Percentiles rank a stretch among this genome's conserved stretches.
Evolutionary conservation across 257 asterid genomes (phyloP).

Genomic region (Petunia axillaris): DNA sequence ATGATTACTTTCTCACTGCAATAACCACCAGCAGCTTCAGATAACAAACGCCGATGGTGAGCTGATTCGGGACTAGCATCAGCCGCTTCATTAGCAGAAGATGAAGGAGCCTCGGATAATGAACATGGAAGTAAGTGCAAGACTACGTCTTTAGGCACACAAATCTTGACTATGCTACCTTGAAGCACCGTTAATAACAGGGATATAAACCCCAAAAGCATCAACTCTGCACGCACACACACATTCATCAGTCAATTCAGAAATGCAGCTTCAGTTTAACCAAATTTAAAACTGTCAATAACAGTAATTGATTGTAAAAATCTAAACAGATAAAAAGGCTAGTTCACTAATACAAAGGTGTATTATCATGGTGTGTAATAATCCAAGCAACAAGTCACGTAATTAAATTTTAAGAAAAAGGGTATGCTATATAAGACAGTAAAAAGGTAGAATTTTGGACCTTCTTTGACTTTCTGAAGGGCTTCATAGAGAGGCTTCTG

Average conservation of each 20-base stretch:
- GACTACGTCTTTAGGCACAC: constrained; percentile 47
- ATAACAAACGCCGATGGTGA: constrained; percentile 54
- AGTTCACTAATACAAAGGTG: neutral
- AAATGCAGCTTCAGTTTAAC: neutral
- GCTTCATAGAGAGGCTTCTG: constrained; percentile 81
- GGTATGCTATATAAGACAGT: neutral
- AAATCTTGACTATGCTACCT: constrained; percentile 55
- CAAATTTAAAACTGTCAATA: neutral
- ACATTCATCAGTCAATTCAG: constrained; percentile 29
- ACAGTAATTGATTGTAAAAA: neutral
- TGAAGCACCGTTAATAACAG: constrained; percentile 76
- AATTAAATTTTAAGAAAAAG: neutral
- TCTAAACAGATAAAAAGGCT: neutral
- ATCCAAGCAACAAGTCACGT: neutral
- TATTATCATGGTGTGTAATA: neutral
- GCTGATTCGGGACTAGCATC: constrained; percentile 29
- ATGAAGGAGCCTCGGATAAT: constrained; percentile 28
- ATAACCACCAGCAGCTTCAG: constrained; percentile 45
- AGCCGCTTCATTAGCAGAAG: constrained; percentile 36
- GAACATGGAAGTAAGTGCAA: constrained; percentile 63
- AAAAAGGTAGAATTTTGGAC: constrained; percentile 31
- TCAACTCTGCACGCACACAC: constrained; percentile 55
- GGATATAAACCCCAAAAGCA: constrained; percentile 85
- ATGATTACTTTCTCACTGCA: constrained; percentile 62
- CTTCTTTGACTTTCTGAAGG: constrained; percentile 78